These are phyloP conservation scores for Bullera alba DNA, from an alignment of 768 basidiomycete species.

Conservation along the genomic window DNA sequence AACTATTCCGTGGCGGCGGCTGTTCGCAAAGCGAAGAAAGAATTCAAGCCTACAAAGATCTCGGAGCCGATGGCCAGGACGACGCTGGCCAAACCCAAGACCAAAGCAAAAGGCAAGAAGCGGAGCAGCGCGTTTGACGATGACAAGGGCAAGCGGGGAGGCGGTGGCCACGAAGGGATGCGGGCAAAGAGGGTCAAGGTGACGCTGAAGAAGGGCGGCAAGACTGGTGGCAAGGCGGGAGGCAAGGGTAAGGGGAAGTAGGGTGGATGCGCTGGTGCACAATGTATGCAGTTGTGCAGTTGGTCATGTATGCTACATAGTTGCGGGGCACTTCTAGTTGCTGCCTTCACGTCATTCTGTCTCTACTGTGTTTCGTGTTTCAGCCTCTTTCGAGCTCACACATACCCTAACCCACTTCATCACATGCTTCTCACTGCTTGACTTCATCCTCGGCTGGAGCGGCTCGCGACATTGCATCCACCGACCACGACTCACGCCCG, in stretches of 20 bases:
- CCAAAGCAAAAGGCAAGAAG: slow-evolving; percentile 9
- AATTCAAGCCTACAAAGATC: slow-evolving; percentile 66
- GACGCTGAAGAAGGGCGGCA: slow-evolving; percentile 23
- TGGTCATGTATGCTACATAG: no score
- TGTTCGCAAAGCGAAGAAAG: slow-evolving; percentile 81
- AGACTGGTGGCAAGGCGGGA: slow-evolving; percentile 7
- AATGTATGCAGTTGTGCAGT: no score
- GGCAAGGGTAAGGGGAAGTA: slow-evolving; percentile 20
- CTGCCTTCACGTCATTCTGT: no score
- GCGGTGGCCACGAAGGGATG: slow-evolving; percentile 31
- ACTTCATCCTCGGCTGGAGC: no score
- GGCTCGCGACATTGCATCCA: no score
- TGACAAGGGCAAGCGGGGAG: slow-evolving; percentile 3
- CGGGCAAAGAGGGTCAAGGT: slow-evolving; percentile 30
- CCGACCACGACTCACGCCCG: no score
- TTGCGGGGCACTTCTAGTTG: no score
- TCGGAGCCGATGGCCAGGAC: slow-evolving; percentile 51
- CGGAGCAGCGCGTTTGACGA: slow-evolving; percentile 33
- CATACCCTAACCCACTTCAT: no score
- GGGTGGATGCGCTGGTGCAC: not conserved
- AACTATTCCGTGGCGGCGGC: slow-evolving; percentile 59
- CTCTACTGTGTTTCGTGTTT: no score
- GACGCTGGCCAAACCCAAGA: not conserved
- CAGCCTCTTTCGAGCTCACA: no score
- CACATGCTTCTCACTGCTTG: no score